A percentile compares a stretch with the other conserved stretches of the same genome.
Evolutionary conservation across 495 filamentous ascomycete species (phyloP).

Genomic region (Penicillium cosmopolitanum): DNA sequence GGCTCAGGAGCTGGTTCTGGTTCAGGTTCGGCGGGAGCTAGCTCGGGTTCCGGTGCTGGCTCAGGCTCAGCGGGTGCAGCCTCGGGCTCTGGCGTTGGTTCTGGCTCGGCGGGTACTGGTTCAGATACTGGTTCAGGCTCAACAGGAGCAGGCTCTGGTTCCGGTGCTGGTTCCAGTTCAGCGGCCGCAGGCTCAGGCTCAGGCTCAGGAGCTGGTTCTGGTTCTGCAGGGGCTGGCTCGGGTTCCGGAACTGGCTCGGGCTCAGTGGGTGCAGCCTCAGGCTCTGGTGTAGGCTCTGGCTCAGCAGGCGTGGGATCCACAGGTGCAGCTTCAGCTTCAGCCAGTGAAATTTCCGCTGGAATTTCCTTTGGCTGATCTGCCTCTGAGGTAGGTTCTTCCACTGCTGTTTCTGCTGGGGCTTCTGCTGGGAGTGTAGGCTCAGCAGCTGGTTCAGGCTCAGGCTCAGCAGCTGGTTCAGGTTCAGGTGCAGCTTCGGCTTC

Average conservation of each 20-base stretch:
- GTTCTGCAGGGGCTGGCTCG: background rate
- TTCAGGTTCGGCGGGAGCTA: constrained; percentile 10
- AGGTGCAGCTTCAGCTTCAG: constrained; percentile 14
- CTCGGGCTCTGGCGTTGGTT: constrained; percentile 10
- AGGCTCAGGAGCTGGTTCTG: constrained; percentile 2
- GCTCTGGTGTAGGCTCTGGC: background rate
- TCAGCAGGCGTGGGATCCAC: constrained; percentile 7
- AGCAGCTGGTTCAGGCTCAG: constrained; percentile 1
- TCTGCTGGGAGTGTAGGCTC: background rate
- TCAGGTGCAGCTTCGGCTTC: constrained; percentile 7
- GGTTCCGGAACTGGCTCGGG: constrained; percentile 17
- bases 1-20: constrained; percentile 12
- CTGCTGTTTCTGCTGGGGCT: background rate
- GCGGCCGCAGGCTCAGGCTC: constrained; percentile 7
- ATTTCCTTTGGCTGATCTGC: no score
- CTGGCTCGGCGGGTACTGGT: constrained; percentile 9
- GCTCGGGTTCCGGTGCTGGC: constrained; percentile 2
- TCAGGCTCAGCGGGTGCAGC: constrained; percentile 6
- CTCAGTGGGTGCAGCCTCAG: constrained; percentile 8
- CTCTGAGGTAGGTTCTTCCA: background rate
- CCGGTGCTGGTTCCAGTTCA: constrained; percentile 4
- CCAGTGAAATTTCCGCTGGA: background rate
- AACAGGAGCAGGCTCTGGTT: constrained; percentile 7
- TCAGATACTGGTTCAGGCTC: constrained; percentile 13
- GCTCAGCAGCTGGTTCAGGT: constrained; percentile 10